Evolutionary conservation across 805 yeast genomes (phyloP), one percentile per base, ranked within the genome.

Genomic region (Torulaspora maleeae): DNA sequence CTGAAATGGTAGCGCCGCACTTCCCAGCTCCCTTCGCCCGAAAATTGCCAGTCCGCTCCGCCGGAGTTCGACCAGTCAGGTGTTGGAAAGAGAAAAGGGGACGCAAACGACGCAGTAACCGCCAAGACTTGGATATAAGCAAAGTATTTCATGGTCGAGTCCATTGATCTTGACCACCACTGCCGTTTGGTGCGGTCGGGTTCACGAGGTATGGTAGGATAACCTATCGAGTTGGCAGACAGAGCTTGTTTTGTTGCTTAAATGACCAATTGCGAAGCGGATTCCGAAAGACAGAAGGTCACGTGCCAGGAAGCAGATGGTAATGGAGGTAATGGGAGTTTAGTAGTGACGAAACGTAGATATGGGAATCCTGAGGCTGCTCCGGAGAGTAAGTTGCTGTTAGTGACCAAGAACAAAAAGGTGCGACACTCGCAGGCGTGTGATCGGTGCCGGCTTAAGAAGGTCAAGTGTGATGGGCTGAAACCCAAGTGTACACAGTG

Each of bases 401-500:
- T 48, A 43, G 32, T 54, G 39, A 43, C 53, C 41, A 49, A 60
- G 73, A 4, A 61, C 25, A 43, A 43, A 29, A 46, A 43, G 32
- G 33, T 48, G 27, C 51, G 91, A 49, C 81, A 82, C 2, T 76
- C 84, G 1, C 93, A 85, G 62, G 93, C 93, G 2, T 85, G 95
- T 66, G 93, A 85, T 61, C 69, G 93, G 27, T 85, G 93, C 56
- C 70, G 91, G 36, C 78, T 82, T 51, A 82, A 86, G 54, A 85
- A 84, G 64, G 82, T 83, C 51, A 80, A 80, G 51, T 85, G 93
- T 64, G 85, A 83, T 56, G 91, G 90, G 1, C 71, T 74, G 47
- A 72, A 77, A 2, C 89, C 89, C 1, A 63, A 70, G 36, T 85
- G 95, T 60, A 71, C 79, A 29, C 82, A 82, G 56, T 85, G 93